Percentiles rank a stretch among this genome's conserved stretches.
Evolutionary conservation across 1,284 basidiomycete species (phyloP).

Genomic region (Papiliotrema fonsecae): DNA sequence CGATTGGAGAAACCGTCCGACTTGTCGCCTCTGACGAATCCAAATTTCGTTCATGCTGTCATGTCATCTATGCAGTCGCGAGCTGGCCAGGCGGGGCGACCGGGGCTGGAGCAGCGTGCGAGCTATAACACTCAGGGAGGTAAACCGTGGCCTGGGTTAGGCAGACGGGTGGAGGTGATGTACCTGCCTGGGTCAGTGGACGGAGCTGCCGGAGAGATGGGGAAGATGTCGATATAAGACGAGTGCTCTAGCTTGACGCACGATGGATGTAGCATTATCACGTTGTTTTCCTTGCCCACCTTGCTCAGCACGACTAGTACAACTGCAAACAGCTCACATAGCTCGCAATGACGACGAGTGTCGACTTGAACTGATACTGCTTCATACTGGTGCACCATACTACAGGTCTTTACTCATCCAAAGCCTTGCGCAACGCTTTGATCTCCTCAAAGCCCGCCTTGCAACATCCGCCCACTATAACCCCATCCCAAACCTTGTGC

Average conservation of each 20-base stretch:
- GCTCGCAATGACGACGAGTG: too few species aligned
- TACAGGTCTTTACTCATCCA: not conserved
- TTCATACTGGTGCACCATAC: not conserved
- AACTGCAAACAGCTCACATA: too few species aligned
- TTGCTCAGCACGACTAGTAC: too few species aligned
- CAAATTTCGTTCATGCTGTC: conserved; percentile 75
- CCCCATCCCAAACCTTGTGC: conserved; percentile 52
- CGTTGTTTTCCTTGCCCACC: too few species aligned
- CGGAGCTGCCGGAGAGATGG: conserved; percentile 1
- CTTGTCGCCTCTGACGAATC: conserved; percentile 81
- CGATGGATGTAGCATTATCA: not conserved
- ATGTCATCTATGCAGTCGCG: conserved; percentile 44
- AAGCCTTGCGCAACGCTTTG: conserved; percentile 11
- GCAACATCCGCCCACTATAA: conserved; percentile 70
- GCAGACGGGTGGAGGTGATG: conserved; percentile 41
- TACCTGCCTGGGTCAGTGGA: conserved; percentile 10
- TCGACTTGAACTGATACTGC: too few species aligned
- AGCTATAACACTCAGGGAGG: conserved; percentile 53
- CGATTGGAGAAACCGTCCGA: conserved; percentile 75
- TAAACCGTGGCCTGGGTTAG: conserved; percentile 75
- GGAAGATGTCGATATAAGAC: conserved; percentile 2
- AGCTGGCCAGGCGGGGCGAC: not conserved
- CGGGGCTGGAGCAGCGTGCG: conserved; percentile 42
- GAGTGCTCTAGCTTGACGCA: not conserved
- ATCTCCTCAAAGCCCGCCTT: conserved; percentile 60